phyloP scores from a whole-genome alignment of 2,329 filamentous ascomycete species.

The Curvularia hawaiiensis region DNA sequence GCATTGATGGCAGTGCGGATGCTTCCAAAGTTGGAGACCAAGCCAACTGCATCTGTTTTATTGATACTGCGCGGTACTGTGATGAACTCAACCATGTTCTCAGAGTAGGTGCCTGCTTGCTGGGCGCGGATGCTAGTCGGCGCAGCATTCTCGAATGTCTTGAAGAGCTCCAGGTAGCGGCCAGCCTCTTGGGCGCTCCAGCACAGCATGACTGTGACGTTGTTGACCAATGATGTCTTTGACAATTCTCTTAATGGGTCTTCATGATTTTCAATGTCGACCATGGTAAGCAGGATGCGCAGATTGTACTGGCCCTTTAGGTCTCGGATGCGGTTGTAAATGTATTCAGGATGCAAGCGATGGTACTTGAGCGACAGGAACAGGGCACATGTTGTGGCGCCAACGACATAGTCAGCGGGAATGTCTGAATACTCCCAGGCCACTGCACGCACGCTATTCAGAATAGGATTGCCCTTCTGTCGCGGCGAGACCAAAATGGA shows the following conservation, averaged over 20 bases:
- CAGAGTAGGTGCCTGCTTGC: constrained; percentile 81
- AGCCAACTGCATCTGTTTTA: constrained; percentile 88
- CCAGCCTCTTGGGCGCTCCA: constrained; percentile 95
- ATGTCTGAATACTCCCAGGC: constrained; percentile 98
- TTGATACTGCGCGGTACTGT: constrained; percentile 90
- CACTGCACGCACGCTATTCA: constrained; percentile 79
- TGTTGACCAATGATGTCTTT: constrained; percentile 91
- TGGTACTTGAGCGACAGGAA: constrained; percentile 98
- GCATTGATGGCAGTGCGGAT: constrained; percentile 87
- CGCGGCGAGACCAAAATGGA: constrained; percentile 88
- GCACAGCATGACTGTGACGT: constrained; percentile 87
- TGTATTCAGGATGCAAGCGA: constrained; percentile 94
- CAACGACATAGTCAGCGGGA: constrained; percentile 90
- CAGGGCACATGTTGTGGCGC: constrained; percentile 83
- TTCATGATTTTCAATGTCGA: constrained; percentile 95
- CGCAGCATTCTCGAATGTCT: constrained; percentile 89
- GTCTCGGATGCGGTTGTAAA: constrained; percentile 88
- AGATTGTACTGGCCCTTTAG: constrained; percentile 86
- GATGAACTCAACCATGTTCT: constrained; percentile 89
- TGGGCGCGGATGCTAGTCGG: constrained; percentile 81
- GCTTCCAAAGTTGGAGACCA: constrained; percentile 92
- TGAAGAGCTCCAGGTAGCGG: constrained; percentile 92
- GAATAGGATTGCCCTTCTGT: constrained; percentile 93
- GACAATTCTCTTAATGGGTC: constrained; percentile 86
- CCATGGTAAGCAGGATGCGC: constrained; percentile 85